Evolutionary conservation across 139 green algal species (phyloP).

Genomic region (Tetraselmis striata): DNA sequence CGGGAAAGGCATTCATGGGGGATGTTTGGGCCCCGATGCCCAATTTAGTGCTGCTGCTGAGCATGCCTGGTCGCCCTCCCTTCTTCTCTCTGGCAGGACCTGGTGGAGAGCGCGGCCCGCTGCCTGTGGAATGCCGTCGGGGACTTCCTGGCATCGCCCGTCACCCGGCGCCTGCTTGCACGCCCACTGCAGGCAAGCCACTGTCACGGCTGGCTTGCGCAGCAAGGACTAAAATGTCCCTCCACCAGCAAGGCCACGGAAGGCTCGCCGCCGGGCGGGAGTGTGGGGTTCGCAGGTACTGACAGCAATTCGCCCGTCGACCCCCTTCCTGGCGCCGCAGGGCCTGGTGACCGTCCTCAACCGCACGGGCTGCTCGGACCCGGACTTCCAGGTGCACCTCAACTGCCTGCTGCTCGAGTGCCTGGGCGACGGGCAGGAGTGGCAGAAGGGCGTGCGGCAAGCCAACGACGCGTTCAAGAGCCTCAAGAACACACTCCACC

Average conservation of each 20-base stretch:
- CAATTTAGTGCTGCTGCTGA: too few species aligned
- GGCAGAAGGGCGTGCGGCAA: slow-evolving; percentile 24
- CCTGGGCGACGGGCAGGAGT: slow-evolving; percentile 28
- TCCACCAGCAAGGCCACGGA: too few species aligned
- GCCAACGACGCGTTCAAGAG: not conserved
- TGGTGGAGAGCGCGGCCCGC: not conserved
- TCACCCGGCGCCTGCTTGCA: not conserved
- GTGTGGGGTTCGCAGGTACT: too few species aligned
- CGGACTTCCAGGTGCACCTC: slow-evolving; percentile 32
- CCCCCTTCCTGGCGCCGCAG: too few species aligned
- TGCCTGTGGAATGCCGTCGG: not conserved
- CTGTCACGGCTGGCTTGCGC: too few species aligned
- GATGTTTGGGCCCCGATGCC: too few species aligned
- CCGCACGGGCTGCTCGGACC: not conserved
- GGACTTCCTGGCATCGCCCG: not conserved
- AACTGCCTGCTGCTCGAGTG: slow-evolving; percentile 41
- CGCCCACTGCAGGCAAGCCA: not conserved
- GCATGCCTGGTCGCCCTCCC: too few species aligned
- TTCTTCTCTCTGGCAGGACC: not conserved
- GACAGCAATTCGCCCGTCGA: too few species aligned
- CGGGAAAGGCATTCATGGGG: too few species aligned
- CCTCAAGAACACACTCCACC: not conserved
- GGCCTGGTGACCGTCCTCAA: not conserved
- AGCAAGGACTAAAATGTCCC: too few species aligned
- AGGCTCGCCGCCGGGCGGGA: too few species aligned